phyloP scores from a whole-genome alignment of 1,284 basidiomycete species.

The Trametes hirsuta region DNA sequence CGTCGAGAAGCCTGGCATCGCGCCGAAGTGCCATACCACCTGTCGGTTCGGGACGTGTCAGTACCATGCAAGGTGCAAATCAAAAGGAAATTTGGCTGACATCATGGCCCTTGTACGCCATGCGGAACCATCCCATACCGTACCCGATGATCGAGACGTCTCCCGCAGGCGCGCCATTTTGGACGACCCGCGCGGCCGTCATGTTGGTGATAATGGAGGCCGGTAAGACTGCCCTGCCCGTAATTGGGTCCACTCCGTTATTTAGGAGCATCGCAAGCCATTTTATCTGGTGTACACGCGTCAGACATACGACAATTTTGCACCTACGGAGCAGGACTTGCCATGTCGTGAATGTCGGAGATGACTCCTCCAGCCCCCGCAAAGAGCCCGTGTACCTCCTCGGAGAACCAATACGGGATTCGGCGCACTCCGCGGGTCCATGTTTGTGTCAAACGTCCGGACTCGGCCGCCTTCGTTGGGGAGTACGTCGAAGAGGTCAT shows the following conservation, averaged over 20 bases:
- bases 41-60: background rate
- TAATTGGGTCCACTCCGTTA: constrained; percentile 30
- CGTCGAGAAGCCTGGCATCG: constrained; percentile 41
- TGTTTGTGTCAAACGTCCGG: constrained; percentile 39
- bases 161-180: background rate
- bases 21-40: constrained; percentile 29
- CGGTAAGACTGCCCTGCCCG: constrained; percentile 35
- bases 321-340: background rate
- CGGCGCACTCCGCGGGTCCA: constrained; percentile 27
- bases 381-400: constrained; percentile 30
- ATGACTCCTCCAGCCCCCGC: constrained; percentile 40
- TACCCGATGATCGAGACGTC: constrained; percentile 30
- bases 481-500: constrained; percentile 42
- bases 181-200: constrained; percentile 32
- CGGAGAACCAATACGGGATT: constrained; percentile 35
- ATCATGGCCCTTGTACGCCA: constrained; percentile 33
- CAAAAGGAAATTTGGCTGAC: constrained; percentile 11
- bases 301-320: background rate
- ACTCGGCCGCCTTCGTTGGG: constrained; percentile 34
- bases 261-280: constrained; percentile 37
- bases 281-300: constrained; percentile 26
- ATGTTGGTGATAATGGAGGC: constrained; percentile 28
- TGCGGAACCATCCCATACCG: constrained; percentile 35
- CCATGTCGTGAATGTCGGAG: constrained; percentile 37
- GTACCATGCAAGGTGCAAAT: background rate